Conservation (phyloP, 257 asterid genomes). For the Coffea canephora region DNA sequence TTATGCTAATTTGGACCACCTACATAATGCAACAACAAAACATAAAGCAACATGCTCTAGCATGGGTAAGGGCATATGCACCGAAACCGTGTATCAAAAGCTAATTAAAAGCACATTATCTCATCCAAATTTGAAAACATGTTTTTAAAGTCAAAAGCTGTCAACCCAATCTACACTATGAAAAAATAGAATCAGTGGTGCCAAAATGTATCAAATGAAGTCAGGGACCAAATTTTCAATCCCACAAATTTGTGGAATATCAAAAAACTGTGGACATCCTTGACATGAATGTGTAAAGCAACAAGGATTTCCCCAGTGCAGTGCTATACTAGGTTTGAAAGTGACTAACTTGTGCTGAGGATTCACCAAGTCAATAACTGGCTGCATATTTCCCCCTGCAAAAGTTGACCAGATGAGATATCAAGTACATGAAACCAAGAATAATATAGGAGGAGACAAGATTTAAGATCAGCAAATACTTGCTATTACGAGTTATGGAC, state of each 20-base stretch:
- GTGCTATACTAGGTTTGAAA: constrained; percentile 11
- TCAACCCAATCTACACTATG: neutral
- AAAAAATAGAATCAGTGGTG: neutral
- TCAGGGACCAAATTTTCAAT: neutral
- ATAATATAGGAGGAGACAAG: neutral
- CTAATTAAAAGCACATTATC: neutral
- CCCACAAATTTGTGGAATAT: neutral
- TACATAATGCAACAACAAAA: neutral
- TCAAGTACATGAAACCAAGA: constrained; percentile 5
- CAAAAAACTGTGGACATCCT: neutral
- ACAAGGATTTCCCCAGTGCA: neutral
- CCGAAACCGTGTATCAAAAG: neutral
- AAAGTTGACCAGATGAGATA: neutral
- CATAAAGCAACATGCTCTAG: neutral
- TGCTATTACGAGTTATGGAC: neutral
- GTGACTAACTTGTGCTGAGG: constrained; percentile 92
- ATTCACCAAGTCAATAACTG: constrained; percentile 84
- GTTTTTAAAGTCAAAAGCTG: neutral
- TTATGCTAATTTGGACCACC: neutral
- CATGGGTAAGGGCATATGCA: neutral
- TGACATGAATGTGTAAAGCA: neutral
- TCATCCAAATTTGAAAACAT: neutral
- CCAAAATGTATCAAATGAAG: neutral
- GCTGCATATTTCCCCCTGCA: constrained; percentile 64
- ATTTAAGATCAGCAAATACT: neutral